A percentile compares a stretch with the other conserved stretches of the same genome.
phyloP scores from a whole-genome alignment of 2,329 filamentous ascomycete genomes.

The Aspergillus carbonarius region DNA sequence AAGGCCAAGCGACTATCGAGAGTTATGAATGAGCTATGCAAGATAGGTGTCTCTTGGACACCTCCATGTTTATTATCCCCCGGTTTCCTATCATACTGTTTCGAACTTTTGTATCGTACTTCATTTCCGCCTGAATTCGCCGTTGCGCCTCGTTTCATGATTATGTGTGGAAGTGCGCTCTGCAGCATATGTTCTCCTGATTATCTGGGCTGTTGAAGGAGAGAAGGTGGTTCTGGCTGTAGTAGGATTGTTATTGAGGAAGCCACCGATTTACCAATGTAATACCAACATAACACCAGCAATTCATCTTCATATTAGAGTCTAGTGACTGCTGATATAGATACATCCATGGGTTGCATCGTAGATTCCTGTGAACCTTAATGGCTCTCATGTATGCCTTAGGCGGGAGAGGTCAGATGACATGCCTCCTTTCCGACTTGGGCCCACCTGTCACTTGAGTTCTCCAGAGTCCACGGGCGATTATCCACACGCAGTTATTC shows the following conservation, averaged over 20 bases:
- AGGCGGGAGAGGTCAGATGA: too few species aligned
- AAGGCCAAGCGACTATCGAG: constrained; percentile 86
- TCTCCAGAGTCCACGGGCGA: not conserved
- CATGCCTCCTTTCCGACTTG: too few species aligned
- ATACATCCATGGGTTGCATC: not conserved
- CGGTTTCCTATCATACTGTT: not conserved
- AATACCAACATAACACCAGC: not conserved
- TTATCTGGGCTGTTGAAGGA: not conserved
- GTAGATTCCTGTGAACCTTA: not conserved
- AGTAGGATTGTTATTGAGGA: not conserved
- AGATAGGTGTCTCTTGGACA: not conserved
- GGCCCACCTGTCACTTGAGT: not conserved
- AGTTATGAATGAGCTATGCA: constrained; percentile 55
- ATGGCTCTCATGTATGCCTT: too few species aligned
- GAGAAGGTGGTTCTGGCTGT: not conserved
- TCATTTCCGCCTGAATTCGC: not conserved
- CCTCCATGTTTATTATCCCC: not conserved
- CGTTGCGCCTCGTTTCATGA: not conserved
- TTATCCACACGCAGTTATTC: not conserved
- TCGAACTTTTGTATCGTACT: too few species aligned
- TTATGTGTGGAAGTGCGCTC: not conserved
- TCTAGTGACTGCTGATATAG: not conserved
- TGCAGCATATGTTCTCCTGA: not conserved
- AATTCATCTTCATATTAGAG: not conserved
- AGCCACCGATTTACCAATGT: not conserved